Percentiles rank a stretch among this genome's conserved stretches.
Conservation (phyloP, 331 rosid species). For the Malus hybrid region DNA sequence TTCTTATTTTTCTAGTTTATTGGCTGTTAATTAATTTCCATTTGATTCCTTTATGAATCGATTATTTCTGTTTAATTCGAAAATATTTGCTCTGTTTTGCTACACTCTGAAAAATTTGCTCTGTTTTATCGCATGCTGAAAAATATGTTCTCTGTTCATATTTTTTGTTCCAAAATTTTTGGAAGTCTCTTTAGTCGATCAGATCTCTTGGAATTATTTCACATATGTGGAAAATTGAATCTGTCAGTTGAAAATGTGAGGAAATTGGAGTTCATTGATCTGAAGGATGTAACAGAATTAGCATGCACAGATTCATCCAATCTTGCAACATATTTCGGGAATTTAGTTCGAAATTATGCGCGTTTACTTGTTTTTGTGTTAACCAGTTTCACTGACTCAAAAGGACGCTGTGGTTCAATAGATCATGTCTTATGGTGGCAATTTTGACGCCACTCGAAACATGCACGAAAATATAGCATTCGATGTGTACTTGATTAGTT, state of each 20-base stretch:
- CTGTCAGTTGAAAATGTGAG: neutral
- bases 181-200: neutral
- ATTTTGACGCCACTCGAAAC: neutral
- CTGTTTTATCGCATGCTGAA: neutral
- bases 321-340: too few relatives aligned
- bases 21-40: neutral
- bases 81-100: neutral
- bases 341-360: too few relatives aligned
- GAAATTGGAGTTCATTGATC: neutral
- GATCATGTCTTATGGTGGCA: neutral
- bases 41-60: too few relatives aligned
- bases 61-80: neutral
- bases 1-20: too few relatives aligned
- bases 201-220: neutral
- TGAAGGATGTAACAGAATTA: neutral
- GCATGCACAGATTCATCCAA: neutral
- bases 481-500: neutral
- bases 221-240: neutral
- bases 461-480: neutral
- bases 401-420: neutral
- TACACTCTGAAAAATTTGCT: neutral
- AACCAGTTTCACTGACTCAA: too few relatives aligned
- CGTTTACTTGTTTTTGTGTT: too few relatives aligned
- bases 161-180: neutral
- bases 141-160: neutral